Conservation (phyloP, 2,329 filamentous ascomycete species). For the Colletotrichum salicis region DNA sequence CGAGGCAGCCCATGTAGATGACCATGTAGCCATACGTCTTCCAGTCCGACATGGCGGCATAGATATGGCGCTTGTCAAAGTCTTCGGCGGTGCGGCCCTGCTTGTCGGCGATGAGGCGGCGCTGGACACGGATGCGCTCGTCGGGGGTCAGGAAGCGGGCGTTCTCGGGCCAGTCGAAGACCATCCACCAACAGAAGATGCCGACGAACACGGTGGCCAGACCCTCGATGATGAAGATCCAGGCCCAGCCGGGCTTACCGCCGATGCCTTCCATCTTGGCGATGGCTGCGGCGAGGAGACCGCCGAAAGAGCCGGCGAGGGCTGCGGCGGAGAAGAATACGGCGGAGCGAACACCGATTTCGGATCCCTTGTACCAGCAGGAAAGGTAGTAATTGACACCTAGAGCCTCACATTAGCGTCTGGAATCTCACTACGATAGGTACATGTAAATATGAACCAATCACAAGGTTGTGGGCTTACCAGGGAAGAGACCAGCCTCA, state of each 20-base stretch:
- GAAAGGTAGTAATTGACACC: constrained; percentile 75
- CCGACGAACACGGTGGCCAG: constrained; percentile 74
- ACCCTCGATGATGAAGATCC: constrained; percentile 75
- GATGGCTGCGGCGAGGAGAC: constrained; percentile 75
- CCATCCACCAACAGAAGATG: constrained; percentile 74
- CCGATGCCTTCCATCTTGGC: constrained; percentile 71
- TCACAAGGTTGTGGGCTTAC: constrained; percentile 39
- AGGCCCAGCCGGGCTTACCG: constrained; percentile 64
- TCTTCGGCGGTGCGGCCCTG: constrained; percentile 77
- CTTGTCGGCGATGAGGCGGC: constrained; percentile 73
- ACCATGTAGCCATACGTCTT: constrained; percentile 71
- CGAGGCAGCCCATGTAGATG: constrained; percentile 59
- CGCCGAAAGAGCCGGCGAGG: constrained; percentile 78
- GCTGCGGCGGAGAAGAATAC: constrained; percentile 86
- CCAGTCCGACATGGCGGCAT: constrained; percentile 77
- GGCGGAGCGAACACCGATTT: constrained; percentile 78
- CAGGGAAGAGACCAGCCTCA: constrained; percentile 74
- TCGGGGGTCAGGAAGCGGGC: constrained; percentile 74
- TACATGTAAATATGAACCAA: too few relatives aligned
- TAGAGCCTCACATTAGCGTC: not conserved
- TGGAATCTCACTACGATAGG: not conserved
- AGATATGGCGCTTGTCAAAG: constrained; percentile 77
- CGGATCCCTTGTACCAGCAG: constrained; percentile 81
- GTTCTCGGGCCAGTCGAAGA: constrained; percentile 82
- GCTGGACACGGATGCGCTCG: constrained; percentile 75